Base-by-base conservation (phyloP, 805 yeast species). In the Lipomyces oligophaga region DNA sequence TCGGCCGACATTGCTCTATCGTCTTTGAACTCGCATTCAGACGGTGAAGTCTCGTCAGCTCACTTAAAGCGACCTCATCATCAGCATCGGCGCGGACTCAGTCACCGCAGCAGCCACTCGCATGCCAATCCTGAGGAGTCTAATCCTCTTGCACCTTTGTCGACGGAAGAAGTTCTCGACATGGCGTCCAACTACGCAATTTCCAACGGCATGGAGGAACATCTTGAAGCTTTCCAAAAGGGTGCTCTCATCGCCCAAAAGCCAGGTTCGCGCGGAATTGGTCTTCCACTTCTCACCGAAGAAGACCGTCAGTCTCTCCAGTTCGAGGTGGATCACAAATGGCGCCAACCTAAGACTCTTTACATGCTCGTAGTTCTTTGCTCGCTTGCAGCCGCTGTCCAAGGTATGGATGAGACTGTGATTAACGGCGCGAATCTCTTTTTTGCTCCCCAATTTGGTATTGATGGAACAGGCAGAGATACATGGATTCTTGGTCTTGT, bases 351-450 rank as follows among this genome's bases (percentile, higher is more conserved):
- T 6, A 42, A 43, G 27, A 47, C 67, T 11, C 62, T 72, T 62
- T 69, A 75, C 59, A 58, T 69, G 63, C 73, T 76, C 18, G 74
- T 78, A 63, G 74, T 80, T 6, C 66, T 79, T 58, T 79, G 83
- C 37, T 80, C 85, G 2, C 68, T 80, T 70, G 79, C 84, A 39
- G 78, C 78, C 15, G 82, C 84, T 3, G 80, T 83, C 4, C 83
- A 80, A 60, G 87, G 87, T 43, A 79, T 79, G 84, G 87, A 81
- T 62, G 84, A 81, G 61, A 75, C 85, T 5, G 85, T 80, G 7
- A 68, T 79, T 48, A 80, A 81, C 53, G 87, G 86, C 30, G 86
- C 86, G 19, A 77, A 75, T 38, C 61, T 80, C 20, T 76, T 73
- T 52, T 78, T 71, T 56, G 77, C 79, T 7, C 51, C 56, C 16